Conservation (phyloP, 2,329 filamentous ascomycete genomes). For the Hymenoscyphus fructigenus region DNA sequence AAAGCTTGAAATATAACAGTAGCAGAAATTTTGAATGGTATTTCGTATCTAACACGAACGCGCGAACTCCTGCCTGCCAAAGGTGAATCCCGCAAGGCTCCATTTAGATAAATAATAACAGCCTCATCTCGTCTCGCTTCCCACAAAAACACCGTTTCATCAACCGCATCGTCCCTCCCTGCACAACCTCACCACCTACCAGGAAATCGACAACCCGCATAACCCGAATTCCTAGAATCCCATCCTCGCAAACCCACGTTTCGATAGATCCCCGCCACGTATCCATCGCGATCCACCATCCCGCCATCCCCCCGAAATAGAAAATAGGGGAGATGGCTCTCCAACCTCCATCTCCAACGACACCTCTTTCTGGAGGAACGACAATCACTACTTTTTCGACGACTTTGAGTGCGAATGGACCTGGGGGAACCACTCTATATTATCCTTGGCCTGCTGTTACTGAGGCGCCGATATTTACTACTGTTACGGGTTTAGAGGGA, state of each 20-base stretch:
- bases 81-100: not conserved
- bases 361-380: slow-evolving; percentile 16
- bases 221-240: not conserved
- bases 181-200: not conserved
- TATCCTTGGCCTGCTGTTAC: slow-evolving; percentile 16
- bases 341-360: not conserved
- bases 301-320: not conserved
- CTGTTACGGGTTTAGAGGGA: not conserved
- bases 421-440: slow-evolving; percentile 7
- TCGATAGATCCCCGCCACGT: not conserved
- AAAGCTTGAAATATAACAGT: not conserved
- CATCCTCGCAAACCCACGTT: not conserved
- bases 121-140: not conserved
- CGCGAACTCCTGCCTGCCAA: too few species aligned
- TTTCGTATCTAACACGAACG: not conserved
- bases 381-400: slow-evolving; percentile 18
- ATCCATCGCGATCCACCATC: not conserved
- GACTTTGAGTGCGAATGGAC: slow-evolving; percentile 12
- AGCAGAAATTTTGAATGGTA: not conserved
- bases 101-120: not conserved
- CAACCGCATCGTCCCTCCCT: not conserved
- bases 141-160: not conserved
- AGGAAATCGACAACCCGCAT: slow-evolving; percentile 1
- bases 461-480: slow-evolving; percentile 10
- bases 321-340: not conserved